A percentile compares a stretch with the other conserved stretches of the same genome.
Evolutionary conservation across 2,329 filamentous ascomycete species (phyloP).

Genomic region (Aspergillus jensenii): DNA sequence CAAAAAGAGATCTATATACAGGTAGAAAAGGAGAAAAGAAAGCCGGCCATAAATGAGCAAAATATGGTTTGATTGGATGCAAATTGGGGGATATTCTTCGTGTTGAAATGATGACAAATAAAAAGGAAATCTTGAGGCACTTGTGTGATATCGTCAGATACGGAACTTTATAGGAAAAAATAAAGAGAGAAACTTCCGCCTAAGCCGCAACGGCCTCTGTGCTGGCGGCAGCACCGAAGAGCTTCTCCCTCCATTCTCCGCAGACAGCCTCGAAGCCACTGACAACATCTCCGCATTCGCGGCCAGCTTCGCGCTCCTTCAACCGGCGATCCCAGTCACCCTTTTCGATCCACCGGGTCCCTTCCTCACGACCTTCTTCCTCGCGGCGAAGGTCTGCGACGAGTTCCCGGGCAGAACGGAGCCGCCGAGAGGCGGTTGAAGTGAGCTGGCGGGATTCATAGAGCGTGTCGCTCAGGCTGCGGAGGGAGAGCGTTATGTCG

Average conservation of each 20-base stretch:
- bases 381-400: constrained; percentile 83
- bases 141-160: not conserved
- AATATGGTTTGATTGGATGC: not conserved
- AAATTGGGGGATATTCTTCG: not conserved
- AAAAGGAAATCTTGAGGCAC: not conserved
- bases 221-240: constrained; percentile 54
- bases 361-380: constrained; percentile 77
- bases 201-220: constrained; percentile 34
- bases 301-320: constrained; percentile 74
- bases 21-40: not conserved
- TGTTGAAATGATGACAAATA: not conserved
- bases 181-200: constrained; percentile 1
- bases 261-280: constrained; percentile 91
- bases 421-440: constrained; percentile 72
- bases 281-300: constrained; percentile 82
- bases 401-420: constrained; percentile 80
- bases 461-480: constrained; percentile 83
- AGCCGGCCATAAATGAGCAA: not conserved
- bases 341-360: constrained; percentile 74
- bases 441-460: constrained; percentile 93
- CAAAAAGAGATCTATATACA: constrained; percentile 10
- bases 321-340: constrained; percentile 82
- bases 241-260: constrained; percentile 74
- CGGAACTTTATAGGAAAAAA: not conserved
- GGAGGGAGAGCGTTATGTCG: constrained; percentile 76